Percentiles rank a stretch among this genome's conserved stretches.
Conservation (phyloP, 1,284 basidiomycete species). For the Moesziomyces globuligerus region DNA sequence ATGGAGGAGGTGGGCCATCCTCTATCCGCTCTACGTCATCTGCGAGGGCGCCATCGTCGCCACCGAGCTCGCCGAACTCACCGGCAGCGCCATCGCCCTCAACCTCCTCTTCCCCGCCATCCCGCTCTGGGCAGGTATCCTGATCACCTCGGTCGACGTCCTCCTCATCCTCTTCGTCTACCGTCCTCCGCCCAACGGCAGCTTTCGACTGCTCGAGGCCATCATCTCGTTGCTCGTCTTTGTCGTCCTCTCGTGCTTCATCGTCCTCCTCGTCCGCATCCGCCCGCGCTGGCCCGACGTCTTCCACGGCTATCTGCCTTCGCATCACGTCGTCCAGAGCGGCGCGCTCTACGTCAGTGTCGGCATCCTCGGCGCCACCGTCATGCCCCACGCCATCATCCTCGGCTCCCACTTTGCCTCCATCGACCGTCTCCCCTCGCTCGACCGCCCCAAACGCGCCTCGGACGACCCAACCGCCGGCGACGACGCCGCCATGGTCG, state of each 20-base stretch:
- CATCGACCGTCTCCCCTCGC: constrained; percentile 48
- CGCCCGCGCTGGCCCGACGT: constrained; percentile 80
- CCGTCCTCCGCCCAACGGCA: constrained; percentile 63
- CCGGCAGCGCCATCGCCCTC: constrained; percentile 82
- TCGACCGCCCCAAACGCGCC: neutral
- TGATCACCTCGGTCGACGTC: constrained; percentile 85
- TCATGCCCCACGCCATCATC: constrained; percentile 87
- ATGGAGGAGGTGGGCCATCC: constrained; percentile 70
- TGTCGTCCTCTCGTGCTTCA: constrained; percentile 75
- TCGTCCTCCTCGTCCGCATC: constrained; percentile 80
- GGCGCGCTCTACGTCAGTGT: constrained; percentile 80
- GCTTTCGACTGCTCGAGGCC: constrained; percentile 73
- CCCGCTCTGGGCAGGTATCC: constrained; percentile 69
- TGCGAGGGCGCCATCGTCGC: constrained; percentile 80
- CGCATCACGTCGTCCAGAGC: constrained; percentile 73
- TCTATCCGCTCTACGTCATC: constrained; percentile 71
- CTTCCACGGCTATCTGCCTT: constrained; percentile 85
- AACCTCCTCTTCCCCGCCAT: constrained; percentile 82
- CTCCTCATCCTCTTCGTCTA: constrained; percentile 74
- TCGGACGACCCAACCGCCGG: neutral
- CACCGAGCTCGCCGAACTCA: constrained; percentile 74
- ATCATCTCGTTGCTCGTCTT: constrained; percentile 74
- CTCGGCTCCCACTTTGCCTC: constrained; percentile 77
- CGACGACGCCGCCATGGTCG: neutral
- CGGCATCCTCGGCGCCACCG: constrained; percentile 73